A percentile compares a stretch with the other conserved stretches of the same genome.
phyloP scores from a whole-genome alignment of 176 grass and related monocot genomes.

The Microstegium vimineum region DNA sequence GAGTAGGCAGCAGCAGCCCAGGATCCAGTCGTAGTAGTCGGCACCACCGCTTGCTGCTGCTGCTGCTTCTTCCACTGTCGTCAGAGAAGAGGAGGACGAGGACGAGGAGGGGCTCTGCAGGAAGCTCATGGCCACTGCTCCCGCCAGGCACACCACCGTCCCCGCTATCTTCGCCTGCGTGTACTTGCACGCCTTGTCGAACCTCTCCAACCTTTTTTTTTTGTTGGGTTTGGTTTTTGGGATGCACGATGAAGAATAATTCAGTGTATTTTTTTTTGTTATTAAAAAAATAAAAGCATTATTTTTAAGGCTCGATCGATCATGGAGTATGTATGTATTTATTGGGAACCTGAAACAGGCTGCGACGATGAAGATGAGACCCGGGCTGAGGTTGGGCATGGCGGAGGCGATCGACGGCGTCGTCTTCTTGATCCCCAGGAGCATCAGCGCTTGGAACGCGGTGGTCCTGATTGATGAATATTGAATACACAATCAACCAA shows the following conservation, averaged over 20 bases:
- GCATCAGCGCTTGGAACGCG: conserved; percentile 51
- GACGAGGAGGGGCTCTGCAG: conserved; percentile 31
- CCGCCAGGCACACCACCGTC: conserved; percentile 57
- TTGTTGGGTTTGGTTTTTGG: too few species aligned
- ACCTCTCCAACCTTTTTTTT: conserved; percentile 53
- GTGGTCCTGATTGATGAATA: conserved; percentile 23
- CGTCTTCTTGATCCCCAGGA: conserved; percentile 53
- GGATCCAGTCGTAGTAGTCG: conserved; percentile 43
- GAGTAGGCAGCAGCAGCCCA: conserved; percentile 60
- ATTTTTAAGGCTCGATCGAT: too few species aligned
- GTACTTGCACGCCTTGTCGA: conserved; percentile 53
- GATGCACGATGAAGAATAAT: too few species aligned
- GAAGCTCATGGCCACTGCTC: conserved; percentile 58
- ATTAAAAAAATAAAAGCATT: too few species aligned
- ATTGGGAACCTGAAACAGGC: conserved; percentile 55
- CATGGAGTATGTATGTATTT: too few species aligned
- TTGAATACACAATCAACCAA: not conserved
- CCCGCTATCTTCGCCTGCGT: conserved; percentile 58
- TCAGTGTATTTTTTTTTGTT: too few species aligned
- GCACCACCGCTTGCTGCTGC: not conserved
- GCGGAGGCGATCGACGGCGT: conserved; percentile 61
- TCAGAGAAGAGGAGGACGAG: not conserved
- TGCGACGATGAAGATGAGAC: conserved; percentile 61
- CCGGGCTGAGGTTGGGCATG: conserved; percentile 62
- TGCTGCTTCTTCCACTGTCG: not conserved